phyloP scores from a whole-genome alignment of 495 filamentous ascomycete genomes.

The Podospora fimiseda region DNA sequence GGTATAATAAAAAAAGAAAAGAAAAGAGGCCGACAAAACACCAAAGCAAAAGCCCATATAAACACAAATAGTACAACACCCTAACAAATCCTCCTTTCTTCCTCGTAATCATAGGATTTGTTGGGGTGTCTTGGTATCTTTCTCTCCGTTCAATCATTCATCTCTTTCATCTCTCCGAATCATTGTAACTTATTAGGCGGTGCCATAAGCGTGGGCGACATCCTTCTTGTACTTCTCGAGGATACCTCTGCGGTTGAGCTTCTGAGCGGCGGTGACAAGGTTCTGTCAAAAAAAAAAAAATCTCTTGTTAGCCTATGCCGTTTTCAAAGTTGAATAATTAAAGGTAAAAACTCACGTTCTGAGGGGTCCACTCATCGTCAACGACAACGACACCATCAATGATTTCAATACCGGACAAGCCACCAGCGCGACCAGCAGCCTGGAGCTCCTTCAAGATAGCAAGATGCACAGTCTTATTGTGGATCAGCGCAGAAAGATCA shows the following conservation, averaged over 20 bases:
- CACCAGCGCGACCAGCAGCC: constrained; percentile 62
- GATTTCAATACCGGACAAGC: constrained; percentile 80
- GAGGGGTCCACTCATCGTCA: constrained; percentile 95
- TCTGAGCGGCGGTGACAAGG: constrained; percentile 68
- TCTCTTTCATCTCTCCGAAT: neutral
- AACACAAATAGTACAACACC: no score
- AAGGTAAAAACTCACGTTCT: constrained; percentile 65
- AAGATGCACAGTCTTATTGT: constrained; percentile 72
- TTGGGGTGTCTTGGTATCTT: neutral
- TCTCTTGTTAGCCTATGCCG: neutral
- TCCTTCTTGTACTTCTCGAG: constrained; percentile 60
- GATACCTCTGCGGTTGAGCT: constrained; percentile 65
- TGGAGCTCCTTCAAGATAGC: constrained; percentile 82
- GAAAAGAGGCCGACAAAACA: no score
- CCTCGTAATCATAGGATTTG: neutral
- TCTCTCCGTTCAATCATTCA: neutral
- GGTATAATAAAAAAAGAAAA: no score
- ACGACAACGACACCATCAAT: constrained; percentile 87
- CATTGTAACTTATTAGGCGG: constrained; percentile 21
- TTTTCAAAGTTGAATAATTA: neutral
- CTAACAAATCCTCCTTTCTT: no score
- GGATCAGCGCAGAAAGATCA: constrained; percentile 69
- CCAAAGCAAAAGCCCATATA: no score
- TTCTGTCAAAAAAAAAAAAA: constrained; percentile 32
- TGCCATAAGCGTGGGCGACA: constrained; percentile 52